These are phyloP conservation scores for Fusarium longipes DNA, from an alignment of 2,329 filamentous ascomycete species.

Conservation along the genomic window DNA sequence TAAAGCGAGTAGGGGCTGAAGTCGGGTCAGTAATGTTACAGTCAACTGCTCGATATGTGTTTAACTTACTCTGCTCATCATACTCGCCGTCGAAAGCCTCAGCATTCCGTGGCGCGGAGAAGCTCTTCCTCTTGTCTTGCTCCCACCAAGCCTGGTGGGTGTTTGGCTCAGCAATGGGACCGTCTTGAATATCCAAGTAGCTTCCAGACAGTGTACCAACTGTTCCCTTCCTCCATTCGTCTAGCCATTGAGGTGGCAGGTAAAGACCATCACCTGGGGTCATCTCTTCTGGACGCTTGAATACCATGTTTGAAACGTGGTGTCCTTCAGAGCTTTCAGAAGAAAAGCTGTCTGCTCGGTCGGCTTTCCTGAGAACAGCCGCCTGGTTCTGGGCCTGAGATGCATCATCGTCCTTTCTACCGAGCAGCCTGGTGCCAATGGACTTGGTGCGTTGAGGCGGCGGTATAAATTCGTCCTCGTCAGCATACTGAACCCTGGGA, in stretches of 20 bases:
- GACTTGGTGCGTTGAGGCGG: constrained; percentile 39
- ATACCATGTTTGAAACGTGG: constrained; percentile 56
- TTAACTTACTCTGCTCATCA: constrained; percentile 68
- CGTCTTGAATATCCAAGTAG: constrained; percentile 69
- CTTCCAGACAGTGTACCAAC: constrained; percentile 69
- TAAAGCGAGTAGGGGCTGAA: constrained; percentile 76
- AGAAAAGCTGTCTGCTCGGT: constrained; percentile 49
- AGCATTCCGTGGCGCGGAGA: constrained; percentile 62
- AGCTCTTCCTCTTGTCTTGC: constrained; percentile 60
- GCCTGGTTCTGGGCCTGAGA: constrained; percentile 32
- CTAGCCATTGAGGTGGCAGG: constrained; percentile 68
- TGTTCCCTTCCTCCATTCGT: constrained; percentile 78
- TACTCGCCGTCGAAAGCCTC: constrained; percentile 76
- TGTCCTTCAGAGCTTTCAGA: constrained; percentile 50
- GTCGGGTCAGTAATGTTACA: constrained; percentile 22
- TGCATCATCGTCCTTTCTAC: constrained; percentile 12
- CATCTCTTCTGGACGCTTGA: constrained; percentile 56
- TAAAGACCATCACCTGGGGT: constrained; percentile 67
- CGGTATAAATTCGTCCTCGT: constrained; percentile 46
- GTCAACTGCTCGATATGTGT: background rate
- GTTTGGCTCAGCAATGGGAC: constrained; percentile 54
- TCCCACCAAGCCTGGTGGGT: constrained; percentile 83
- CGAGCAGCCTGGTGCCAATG: constrained; percentile 31
- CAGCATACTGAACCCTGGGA: constrained; percentile 43
- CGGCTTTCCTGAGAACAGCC: constrained; percentile 36